A percentile compares a stretch with the other conserved stretches of the same genome.
Evolutionary conservation across 768 basidiomycete genomes (phyloP).

Genomic region (Leccinum uliginosum): DNA sequence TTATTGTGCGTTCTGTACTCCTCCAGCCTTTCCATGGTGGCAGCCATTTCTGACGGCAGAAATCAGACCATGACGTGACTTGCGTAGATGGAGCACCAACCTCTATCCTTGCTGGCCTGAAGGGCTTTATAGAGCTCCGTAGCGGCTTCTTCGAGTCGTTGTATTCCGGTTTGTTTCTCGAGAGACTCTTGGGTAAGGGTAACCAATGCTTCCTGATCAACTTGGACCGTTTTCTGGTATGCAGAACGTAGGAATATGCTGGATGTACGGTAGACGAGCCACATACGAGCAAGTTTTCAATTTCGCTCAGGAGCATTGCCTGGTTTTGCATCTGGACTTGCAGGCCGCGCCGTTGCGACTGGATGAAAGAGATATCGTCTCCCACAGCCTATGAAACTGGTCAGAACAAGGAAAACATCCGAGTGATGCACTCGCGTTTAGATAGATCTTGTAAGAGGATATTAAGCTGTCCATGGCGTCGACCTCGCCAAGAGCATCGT

Average conservation of each 20-base stretch:
- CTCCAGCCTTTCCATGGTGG: slow-evolving; percentile 86
- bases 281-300: slow-evolving; percentile 81
- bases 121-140: slow-evolving; percentile 93
- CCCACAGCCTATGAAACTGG: slow-evolving; percentile 65
- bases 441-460: slow-evolving; percentile 92
- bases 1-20: slow-evolving; percentile 87
- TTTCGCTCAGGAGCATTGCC: slow-evolving; percentile 72
- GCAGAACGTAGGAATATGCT: neutral
- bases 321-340: slow-evolving; percentile 99
- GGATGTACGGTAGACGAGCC: neutral
- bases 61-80: slow-evolving; percentile 3
- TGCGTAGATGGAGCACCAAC: slow-evolving; percentile 33
- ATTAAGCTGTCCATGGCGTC: slow-evolving; percentile 88
- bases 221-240: slow-evolving; percentile 86
- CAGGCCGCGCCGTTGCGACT: slow-evolving; percentile 92
- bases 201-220: slow-evolving; percentile 70
- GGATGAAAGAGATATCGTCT: slow-evolving; percentile 94
- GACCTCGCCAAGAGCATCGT: slow-evolving; percentile 83
- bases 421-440: slow-evolving; percentile 62
- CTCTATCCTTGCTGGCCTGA: slow-evolving; percentile 84
- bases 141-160: slow-evolving; percentile 75
- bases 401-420: slow-evolving; percentile 11
- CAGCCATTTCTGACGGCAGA: slow-evolving; percentile 75
- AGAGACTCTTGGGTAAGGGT: slow-evolving; percentile 86
- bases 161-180: slow-evolving; percentile 72